phyloP scores from a whole-genome alignment of 345 rosid genomes.

The Arabidopsis suecica region DNA sequence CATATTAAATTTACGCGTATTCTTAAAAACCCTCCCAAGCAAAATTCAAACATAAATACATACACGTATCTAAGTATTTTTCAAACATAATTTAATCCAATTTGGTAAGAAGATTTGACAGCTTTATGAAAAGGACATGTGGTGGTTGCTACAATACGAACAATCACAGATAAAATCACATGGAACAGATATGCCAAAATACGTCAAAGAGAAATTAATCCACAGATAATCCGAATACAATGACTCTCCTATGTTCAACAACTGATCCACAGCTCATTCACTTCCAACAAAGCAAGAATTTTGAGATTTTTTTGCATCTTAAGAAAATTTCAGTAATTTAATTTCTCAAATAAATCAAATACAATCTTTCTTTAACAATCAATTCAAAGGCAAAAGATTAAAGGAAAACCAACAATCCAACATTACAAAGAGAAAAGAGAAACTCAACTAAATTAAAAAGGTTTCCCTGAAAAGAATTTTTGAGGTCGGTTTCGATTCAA shows the following conservation, averaged over 20 bases:
- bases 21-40: slow-evolving; percentile 18
- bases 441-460: slow-evolving; percentile 24
- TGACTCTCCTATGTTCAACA: not conserved
- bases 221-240: slow-evolving; percentile 11
- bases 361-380: slow-evolving; percentile 22
- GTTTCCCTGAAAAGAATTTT: slow-evolving; percentile 37
- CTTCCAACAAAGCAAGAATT: not conserved
- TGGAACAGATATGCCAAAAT: slow-evolving; percentile 39
- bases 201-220: not conserved
- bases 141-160: slow-evolving; percentile 34
- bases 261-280: not conserved
- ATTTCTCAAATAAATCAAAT: slow-evolving; percentile 37
- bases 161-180: slow-evolving; percentile 38
- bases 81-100: slow-evolving; percentile 7
- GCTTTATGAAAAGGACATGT: slow-evolving; percentile 31
- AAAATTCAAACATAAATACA: not conserved
- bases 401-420: slow-evolving; percentile 28
- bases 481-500: slow-evolving; percentile 19
- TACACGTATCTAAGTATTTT: not conserved
- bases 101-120: slow-evolving; percentile 27
- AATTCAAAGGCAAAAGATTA: slow-evolving; percentile 25
- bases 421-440: slow-evolving; percentile 29
- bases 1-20: slow-evolving; percentile 5
- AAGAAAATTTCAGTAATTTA: not conserved
- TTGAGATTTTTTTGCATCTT: not conserved